Percentiles rank a stretch among this genome's conserved stretches.
These are phyloP conservation scores for Areca catechu DNA, from an alignment of 176 grass and related monocot species.

Conservation along the genomic window DNA sequence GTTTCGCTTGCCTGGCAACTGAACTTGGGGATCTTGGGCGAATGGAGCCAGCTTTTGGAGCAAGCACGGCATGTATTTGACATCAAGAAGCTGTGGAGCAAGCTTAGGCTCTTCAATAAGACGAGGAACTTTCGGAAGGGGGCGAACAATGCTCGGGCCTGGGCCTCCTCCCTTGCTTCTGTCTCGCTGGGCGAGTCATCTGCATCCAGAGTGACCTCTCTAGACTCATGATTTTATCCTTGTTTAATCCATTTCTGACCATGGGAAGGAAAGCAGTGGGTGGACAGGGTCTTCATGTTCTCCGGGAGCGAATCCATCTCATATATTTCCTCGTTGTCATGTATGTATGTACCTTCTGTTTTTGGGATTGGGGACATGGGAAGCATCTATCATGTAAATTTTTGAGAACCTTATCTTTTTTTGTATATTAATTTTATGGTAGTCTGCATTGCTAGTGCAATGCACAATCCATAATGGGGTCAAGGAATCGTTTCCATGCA, in stretches of 20 bases:
- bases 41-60: constrained; percentile 46
- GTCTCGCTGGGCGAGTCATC: constrained; percentile 78
- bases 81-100: constrained; percentile 58
- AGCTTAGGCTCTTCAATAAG: constrained; percentile 52
- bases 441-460: constrained; percentile 10
- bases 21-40: constrained; percentile 38
- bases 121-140: constrained; percentile 57
- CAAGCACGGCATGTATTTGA: constrained; percentile 31
- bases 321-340: background rate
- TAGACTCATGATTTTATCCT: too few relatives aligned
- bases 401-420: background rate
- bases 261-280: too few relatives aligned
- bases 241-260: too few relatives aligned
- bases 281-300: too few relatives aligned
- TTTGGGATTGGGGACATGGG: background rate
- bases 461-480: background rate
- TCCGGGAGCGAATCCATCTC: background rate
- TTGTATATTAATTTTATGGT: constrained; percentile 4
- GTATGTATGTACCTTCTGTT: background rate
- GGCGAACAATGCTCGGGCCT: constrained; percentile 69
- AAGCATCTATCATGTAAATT: constrained; percentile 7
- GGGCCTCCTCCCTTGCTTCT: constrained; percentile 83
- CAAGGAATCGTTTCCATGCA: background rate
- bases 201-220: constrained; percentile 11
- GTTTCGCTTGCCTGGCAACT: constrained; percentile 18